These are phyloP conservation scores for Cryptosporidium tyzzeri DNA, from an alignment of 169 alveolate genomes.

Conservation along the genomic window DNA sequence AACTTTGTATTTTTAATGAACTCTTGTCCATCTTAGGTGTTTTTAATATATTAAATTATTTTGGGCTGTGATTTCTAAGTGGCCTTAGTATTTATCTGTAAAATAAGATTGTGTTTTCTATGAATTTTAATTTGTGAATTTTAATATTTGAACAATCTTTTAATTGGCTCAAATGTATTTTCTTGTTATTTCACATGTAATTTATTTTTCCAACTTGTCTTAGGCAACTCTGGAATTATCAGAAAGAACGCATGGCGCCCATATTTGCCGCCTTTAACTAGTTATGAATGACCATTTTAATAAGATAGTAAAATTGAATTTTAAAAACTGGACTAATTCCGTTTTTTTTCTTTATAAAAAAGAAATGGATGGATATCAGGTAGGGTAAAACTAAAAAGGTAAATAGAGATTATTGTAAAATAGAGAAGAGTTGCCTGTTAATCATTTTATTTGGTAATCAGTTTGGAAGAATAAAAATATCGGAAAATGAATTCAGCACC, in stretches of 20 bases:
- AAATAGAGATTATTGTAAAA: background rate
- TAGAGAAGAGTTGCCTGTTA: background rate
- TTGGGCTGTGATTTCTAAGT: background rate
- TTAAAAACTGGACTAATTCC: background rate
- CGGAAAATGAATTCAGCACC: constrained; percentile 62
- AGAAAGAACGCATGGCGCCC: background rate
- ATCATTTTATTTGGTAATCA: background rate
- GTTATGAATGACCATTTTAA: constrained; percentile 8
- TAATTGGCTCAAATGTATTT: background rate
- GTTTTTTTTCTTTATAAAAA: background rate
- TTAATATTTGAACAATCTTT: too few species aligned
- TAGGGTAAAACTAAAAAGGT: background rate
- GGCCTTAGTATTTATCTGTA: background rate
- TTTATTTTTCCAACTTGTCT: background rate
- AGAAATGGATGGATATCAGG: constrained; percentile 27
- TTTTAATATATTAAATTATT: too few species aligned
- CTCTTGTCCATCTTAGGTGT: background rate
- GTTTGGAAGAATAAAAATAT: background rate
- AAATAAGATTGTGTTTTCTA: too few species aligned
- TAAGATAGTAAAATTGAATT: background rate
- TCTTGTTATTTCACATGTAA: background rate
- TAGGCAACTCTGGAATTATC: background rate
- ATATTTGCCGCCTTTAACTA: background rate
- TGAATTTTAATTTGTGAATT: background rate
- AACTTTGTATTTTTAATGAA: too few species aligned